Base-by-base conservation (phyloP, 192 early-diverging fungal genomes). In the Coemansia sp. region DNA sequence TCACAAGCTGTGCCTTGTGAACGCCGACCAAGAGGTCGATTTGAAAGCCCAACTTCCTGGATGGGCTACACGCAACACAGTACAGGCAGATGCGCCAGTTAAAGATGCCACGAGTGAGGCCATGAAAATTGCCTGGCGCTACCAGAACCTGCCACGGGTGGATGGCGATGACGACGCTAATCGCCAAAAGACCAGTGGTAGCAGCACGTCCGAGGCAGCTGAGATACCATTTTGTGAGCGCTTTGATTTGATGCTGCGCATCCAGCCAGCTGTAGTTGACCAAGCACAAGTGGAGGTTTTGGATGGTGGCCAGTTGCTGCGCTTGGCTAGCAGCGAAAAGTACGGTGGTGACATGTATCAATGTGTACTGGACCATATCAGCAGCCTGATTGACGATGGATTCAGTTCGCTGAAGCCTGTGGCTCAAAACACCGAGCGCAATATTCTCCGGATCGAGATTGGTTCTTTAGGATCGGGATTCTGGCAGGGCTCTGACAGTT, bases 71-170 rank as follows among this genome's bases (percentile, higher is more conserved):
- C 48, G 23, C 23, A 58, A 45, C 21, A 21, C 62, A 21, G 50
- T 53, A 10, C 38, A 35, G 3, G 41, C 51, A 11, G 63, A 56
- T 11, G 49, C 55, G 1, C 21, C 29, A 53, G 39, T 41, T 21
- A 27, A 66, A 48, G n/a, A 35, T 27, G 53, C 51, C 2, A 22
- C 37, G 4, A 76, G 74, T n/a, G 90, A 92, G 56, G 71, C 81
- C 1, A 86, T 98, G 86, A 87, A 83, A 54, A 97, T 98, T 58
- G 96, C 96, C 1, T 98, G 96, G 96, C 76, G 96, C 53, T 98
- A 98, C 82, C 84, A 94, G 68, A 83, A 86, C 39, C 56, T 96
- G 62, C 93, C 93, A 41, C 72, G 47, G 27, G 57, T 66, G 22
- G 60, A 62, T 57, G 23, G 56, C 29, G 56, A 48, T 22, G 56